Base-by-base conservation (phyloP, 169 alveolate species). In the Miamiensis avidus region DNA sequence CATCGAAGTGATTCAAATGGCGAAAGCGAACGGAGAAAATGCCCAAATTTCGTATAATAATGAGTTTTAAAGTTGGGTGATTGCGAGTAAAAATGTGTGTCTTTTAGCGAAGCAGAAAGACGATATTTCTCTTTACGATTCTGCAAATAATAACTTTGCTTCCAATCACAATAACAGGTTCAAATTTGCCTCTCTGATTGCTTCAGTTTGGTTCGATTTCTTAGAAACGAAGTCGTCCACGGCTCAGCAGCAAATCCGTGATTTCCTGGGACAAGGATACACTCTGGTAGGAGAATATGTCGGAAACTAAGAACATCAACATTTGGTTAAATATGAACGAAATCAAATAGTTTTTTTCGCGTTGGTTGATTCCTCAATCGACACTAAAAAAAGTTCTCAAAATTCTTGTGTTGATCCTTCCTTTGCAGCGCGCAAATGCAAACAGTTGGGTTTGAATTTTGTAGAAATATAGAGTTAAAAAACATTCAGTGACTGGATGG, bases 21-120 rank as follows among this genome's bases (percentile, higher is more conserved):
- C 85, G 82, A 94, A 94, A 84, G 95, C 94, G 0, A 94, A 94
- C 87, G 97, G 97, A 78, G 97, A 94, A 87, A 94, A 94, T 85
- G 93, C 94, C 20, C 89, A 94, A 87, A 88, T 94, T 0, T 89
- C 95, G 20, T 94, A 89, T 84, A 73, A 49, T 69, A 78, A 81
- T 75, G 75, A 82, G 16, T 76, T 88, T 65, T 91, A 94, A 81
- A 81, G 72, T 74, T 94, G 97, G 96, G 86, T 94, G 0, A 91
- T 92, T 32, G 91, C 93, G 11, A 86, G 93, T 1, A 94, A 94
- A 85, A 94, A 92, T 91, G 94, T 89, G 0, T 76, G 91, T 25
- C 74, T 94, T 33, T 30, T 87, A n/a, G 94, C 95, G 1, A 49
- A 79, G 76, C 74, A 89, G 76, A 77, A 82, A 81, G 64, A 75